phyloP scores from a whole-genome alignment of 305 asterid genomes.

The Fraxinus floribunda region DNA sequence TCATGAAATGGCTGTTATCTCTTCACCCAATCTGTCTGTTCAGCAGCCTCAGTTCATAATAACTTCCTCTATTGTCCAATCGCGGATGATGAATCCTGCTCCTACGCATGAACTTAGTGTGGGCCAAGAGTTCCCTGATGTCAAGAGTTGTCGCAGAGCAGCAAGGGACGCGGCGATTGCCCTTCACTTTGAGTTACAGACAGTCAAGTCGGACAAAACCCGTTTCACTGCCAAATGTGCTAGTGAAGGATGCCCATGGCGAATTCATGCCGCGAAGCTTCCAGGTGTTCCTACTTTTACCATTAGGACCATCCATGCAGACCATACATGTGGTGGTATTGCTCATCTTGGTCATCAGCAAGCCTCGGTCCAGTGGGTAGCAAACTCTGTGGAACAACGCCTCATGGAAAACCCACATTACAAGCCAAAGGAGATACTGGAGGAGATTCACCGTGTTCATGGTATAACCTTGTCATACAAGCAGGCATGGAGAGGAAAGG shows the following conservation, averaged over 20 bases:
- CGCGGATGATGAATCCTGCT: conserved; percentile 36
- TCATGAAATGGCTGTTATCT: conserved; percentile 30
- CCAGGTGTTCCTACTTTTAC: conserved; percentile 73
- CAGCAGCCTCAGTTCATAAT: conserved; percentile 40
- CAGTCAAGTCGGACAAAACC: conserved; percentile 69
- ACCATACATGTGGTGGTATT: conserved; percentile 64
- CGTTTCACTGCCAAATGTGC: conserved; percentile 82
- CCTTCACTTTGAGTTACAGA: conserved; percentile 69
- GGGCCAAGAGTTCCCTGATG: conserved; percentile 75
- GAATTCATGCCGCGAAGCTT: conserved; percentile 71
- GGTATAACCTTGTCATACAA: conserved; percentile 70
- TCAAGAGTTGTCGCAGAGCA: conserved; percentile 67
- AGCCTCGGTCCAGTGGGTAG: conserved; percentile 83
- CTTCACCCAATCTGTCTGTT: conserved; percentile 26
- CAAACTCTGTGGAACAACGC: conserved; percentile 55
- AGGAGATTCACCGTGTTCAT: conserved; percentile 69
- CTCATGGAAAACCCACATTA: conserved; percentile 61
- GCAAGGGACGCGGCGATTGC: conserved; percentile 69
- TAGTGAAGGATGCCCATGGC: conserved; percentile 73
- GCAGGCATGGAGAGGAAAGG: conserved; percentile 84
- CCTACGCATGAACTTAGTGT: conserved; percentile 51
- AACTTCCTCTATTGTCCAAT: conserved; percentile 52
- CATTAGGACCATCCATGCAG: conserved; percentile 57
- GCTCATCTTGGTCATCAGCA: conserved; percentile 73
- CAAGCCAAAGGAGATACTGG: conserved; percentile 71